Evolutionary conservation across 345 rosid genomes (phyloP).

Genomic region (Punica granatum): DNA sequence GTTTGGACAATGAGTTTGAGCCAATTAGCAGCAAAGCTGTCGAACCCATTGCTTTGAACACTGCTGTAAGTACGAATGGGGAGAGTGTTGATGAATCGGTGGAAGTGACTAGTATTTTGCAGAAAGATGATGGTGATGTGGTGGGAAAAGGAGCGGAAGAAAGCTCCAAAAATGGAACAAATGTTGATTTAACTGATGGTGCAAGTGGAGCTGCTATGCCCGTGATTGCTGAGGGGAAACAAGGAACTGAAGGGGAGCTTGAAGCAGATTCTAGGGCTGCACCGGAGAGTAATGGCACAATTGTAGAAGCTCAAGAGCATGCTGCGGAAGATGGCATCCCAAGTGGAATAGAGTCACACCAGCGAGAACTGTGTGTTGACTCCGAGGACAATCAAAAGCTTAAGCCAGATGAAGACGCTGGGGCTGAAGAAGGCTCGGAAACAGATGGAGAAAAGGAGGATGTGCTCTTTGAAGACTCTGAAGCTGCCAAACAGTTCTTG

Average conservation of each 20-base stretch:
- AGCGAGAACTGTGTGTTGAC: constrained; percentile 21
- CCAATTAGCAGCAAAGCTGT: constrained; percentile 21
- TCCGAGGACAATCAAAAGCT: constrained; percentile 31
- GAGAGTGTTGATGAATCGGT: background rate
- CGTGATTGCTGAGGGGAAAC: constrained; percentile 5
- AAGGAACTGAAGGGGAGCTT: constrained; percentile 8
- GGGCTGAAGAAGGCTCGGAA: constrained; percentile 36
- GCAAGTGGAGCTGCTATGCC: background rate
- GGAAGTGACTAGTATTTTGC: background rate
- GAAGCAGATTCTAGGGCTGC: constrained; percentile 21
- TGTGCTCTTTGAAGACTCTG: constrained; percentile 62
- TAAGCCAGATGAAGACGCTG: constrained; percentile 24
- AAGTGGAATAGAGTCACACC: constrained; percentile 14
- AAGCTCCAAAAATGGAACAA: background rate
- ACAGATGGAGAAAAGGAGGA: constrained; percentile 60
- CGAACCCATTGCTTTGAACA: constrained; percentile 1
- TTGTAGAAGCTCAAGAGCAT: background rate
- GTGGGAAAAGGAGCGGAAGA: background rate
- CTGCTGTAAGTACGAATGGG: background rate
- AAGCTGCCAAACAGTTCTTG: constrained; percentile 76
- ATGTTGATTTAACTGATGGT: constrained; percentile 1
- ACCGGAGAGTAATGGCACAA: constrained; percentile 12
- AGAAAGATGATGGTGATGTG: constrained; percentile 4
- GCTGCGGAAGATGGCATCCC: constrained; percentile 16
- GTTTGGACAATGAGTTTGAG: constrained; percentile 44